phyloP scores from a whole-genome alignment of 2,329 filamentous ascomycete genomes.

The Camillea tinctor region DNA sequence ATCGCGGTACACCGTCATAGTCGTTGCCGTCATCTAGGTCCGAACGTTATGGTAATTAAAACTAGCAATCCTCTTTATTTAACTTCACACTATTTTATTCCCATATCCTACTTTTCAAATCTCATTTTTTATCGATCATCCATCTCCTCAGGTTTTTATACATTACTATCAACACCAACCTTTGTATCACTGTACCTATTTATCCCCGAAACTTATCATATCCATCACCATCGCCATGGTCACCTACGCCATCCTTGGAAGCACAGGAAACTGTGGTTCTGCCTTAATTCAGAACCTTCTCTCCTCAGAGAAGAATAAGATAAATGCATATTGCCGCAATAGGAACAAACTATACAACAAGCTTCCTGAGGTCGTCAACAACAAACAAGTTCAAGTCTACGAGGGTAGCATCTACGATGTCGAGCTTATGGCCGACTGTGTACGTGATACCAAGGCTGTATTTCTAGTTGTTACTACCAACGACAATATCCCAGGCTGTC shows the following conservation, averaged over 20 bases:
- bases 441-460: conserved; percentile 35
- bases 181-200: no score
- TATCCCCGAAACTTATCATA: no score
- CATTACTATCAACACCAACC: no score
- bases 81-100: neutral
- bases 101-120: no score
- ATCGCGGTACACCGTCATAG: neutral
- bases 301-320: conserved; percentile 22
- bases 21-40: neutral
- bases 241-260: conserved; percentile 40
- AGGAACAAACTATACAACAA: conserved; percentile 36
- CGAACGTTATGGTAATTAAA: neutral
- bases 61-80: neutral
- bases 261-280: conserved; percentile 44
- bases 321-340: conserved; percentile 46
- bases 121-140: neutral
- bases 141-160: neutral
- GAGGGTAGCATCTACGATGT: conserved; percentile 41
- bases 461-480: conserved; percentile 42
- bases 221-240: conserved; percentile 6
- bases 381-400: conserved; percentile 38
- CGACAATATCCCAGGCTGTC: conserved; percentile 43
- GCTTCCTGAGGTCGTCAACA: conserved; percentile 33
- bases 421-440: conserved; percentile 36
- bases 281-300: conserved; percentile 42